Evolutionary conservation across 805 yeast species (phyloP).

Genomic region (Kluyveromyces aestuarii): DNA sequence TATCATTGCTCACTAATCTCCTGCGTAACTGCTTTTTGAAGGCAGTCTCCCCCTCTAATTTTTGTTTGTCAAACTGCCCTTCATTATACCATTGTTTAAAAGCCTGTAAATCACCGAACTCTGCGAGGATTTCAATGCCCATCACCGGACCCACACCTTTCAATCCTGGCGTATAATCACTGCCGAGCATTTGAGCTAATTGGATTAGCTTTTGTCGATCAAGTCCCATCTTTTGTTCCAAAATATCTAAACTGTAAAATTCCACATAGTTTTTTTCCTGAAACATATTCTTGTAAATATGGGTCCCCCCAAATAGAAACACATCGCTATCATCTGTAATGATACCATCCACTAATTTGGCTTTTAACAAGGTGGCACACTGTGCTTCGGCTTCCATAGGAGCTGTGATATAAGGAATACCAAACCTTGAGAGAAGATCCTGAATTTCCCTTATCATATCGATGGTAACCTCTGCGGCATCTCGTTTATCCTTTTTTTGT

Average conservation of each 20-base stretch:
- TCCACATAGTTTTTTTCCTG: conserved; percentile 90
- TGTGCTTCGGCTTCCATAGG: conserved; percentile 99
- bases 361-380: conserved; percentile 68
- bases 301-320: conserved; percentile 82
- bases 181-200: conserved; percentile 77
- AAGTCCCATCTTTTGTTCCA: conserved; percentile 58
- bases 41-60: conserved; percentile 34
- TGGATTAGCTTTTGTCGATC: conserved; percentile 58
- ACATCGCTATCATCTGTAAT: conserved; percentile 97
- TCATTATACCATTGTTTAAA: conserved; percentile 35
- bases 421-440: conserved; percentile 76
- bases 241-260: conserved; percentile 53
- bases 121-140: conserved; percentile 84
- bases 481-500: conserved; percentile 62
- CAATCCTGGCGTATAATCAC: conserved; percentile 91
- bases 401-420: conserved; percentile 89
- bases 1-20: conserved; percentile 43
- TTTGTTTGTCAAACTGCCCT: conserved; percentile 34
- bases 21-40: conserved; percentile 51
- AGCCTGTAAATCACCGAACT: conserved; percentile 44
- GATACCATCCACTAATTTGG: conserved; percentile 83
- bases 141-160: conserved; percentile 92
- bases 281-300: conserved; percentile 85
- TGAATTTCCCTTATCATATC: conserved; percentile 87
- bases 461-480: conserved; percentile 83